Percentiles rank a stretch among this genome's conserved stretches.
These are phyloP conservation scores for Biancaea sappan DNA, from an alignment of 306 rosid species.

Conservation along the genomic window DNA sequence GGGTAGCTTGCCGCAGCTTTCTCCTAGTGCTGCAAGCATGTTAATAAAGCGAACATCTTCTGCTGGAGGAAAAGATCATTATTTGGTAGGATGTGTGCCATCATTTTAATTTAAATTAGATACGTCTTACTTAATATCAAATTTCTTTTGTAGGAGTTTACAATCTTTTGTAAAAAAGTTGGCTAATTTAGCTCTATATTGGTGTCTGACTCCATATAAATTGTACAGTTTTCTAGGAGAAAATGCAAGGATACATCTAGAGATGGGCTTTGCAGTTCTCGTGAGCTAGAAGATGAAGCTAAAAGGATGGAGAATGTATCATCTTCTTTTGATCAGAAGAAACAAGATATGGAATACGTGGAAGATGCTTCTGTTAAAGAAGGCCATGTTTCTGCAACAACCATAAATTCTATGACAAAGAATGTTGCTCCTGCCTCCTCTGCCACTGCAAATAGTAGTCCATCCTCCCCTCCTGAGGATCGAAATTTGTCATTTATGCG, in stretches of 20 bases:
- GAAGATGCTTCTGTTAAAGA: conserved; percentile 66
- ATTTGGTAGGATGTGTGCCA: conserved; percentile 51
- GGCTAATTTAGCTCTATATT: conserved; percentile 17
- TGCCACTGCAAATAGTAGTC: conserved; percentile 65
- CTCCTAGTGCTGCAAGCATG: conserved; percentile 73
- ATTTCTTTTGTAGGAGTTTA: conserved; percentile 7
- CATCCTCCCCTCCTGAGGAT: conserved; percentile 70
- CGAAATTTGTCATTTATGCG: conserved; percentile 61
- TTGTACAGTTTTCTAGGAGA: conserved; percentile 69
- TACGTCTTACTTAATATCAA: conserved; percentile 14
- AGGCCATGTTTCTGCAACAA: conserved; percentile 54
- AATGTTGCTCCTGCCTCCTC: conserved; percentile 54
- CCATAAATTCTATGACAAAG: conserved; percentile 51
- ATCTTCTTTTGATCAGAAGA: conserved; percentile 70
- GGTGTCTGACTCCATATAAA: conserved; percentile 24
- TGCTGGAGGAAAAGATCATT: conserved; percentile 79
- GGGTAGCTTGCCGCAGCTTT: conserved; percentile 80
- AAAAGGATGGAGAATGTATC: conserved; percentile 63
- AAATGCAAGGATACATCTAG: conserved; percentile 74
- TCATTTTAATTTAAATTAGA: conserved; percentile 1
- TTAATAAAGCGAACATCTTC: conserved; percentile 74
- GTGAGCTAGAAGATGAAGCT: conserved; percentile 73
- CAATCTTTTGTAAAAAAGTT: conserved; percentile 9
- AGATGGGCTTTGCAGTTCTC: conserved; percentile 67
- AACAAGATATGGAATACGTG: conserved; percentile 49